A percentile compares a stretch with the other conserved stretches of the same genome.
phyloP scores from a whole-genome alignment of 2,329 filamentous ascomycete genomes.

The Monilinia aucupariae region DNA sequence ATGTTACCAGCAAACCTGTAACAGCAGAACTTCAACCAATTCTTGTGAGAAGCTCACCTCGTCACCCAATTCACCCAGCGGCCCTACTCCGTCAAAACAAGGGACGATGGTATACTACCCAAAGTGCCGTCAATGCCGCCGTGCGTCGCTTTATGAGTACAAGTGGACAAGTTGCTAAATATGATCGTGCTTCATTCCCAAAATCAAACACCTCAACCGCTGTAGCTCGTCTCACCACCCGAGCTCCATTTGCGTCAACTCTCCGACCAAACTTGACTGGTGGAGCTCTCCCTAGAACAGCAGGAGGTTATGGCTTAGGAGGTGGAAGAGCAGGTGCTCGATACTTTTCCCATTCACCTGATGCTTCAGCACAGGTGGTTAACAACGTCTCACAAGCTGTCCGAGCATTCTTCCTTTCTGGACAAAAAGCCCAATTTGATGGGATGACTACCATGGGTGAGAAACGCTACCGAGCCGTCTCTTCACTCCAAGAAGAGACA shows the following conservation, averaged over 20 bases:
- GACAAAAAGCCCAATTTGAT: conserved; percentile 82
- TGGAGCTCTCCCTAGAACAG: conserved; percentile 74
- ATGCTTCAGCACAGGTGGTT: conserved; percentile 81
- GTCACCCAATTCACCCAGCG: conserved; percentile 51
- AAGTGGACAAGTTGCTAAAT: conserved; percentile 37
- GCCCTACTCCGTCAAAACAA: conserved; percentile 60
- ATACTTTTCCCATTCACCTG: conserved; percentile 86
- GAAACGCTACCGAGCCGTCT: conserved; percentile 74
- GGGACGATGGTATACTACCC: conserved; percentile 57
- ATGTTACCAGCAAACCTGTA: conserved; percentile 38
- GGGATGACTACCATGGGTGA: conserved; percentile 68
- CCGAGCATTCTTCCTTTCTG: conserved; percentile 86
- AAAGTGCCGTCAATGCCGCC: conserved; percentile 48
- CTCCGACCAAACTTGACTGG: conserved; percentile 90
- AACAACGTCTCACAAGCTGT: conserved; percentile 94
- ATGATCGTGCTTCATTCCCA: conserved; percentile 48
- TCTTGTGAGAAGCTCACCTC: conserved; percentile 50
- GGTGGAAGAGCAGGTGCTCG: conserved; percentile 66
- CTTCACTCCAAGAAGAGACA: conserved; percentile 66
- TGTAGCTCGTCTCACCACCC: conserved; percentile 60
- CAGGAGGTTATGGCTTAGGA: conserved; percentile 80
- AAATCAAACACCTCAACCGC: conserved; percentile 51
- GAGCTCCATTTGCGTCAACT: conserved; percentile 80
- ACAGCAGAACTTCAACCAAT: conserved; percentile 52
- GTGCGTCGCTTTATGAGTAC: conserved; percentile 38